Base-by-base conservation (phyloP, 306 rosid species). In the Biancaea sappan region DNA sequence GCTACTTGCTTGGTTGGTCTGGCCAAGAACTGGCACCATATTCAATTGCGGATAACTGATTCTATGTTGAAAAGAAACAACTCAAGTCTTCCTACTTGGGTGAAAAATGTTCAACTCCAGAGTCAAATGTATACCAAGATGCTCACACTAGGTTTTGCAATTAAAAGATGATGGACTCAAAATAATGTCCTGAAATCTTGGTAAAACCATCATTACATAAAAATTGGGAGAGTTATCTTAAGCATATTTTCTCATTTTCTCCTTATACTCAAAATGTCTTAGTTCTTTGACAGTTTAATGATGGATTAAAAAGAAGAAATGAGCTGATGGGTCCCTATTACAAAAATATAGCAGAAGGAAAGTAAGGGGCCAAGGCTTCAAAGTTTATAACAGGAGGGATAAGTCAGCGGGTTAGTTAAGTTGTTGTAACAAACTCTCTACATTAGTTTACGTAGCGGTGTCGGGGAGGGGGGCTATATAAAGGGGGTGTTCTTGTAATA, bases 1-100 rank as follows among this genome's bases (percentile, higher is more conserved):
- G 61, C 62, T 69, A 56, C 62, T 54, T 4, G 40, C 15, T 48
- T 46, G 21, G 16, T 24, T 82, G 65, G 66, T 4, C 41, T 71
- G 43, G 32, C 50, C 32, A 25, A 57, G 65, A 28, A 35, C 26
- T 32, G 19, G 6, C 57, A 29, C 19, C 47, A 35, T 65, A 37
- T 18, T 82, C 32, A 24, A 4, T 4, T 29, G 16, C 31, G 13
- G 34, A 60, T 32, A n/a, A 31, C 26, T 60, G 25, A 40, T 66
- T 65, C 37, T 44, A 8, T 44, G 26, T 35, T 61, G 29, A 60
- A 61, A 7, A 1, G 60, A 31, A 13, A 22, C 9, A 60, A 60
- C 6, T n/a, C 5, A 4, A 25, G 6, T 56, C 19, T 52, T 52
- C 59, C 29, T 56, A 12, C 19, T 10, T 14, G 3, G 53, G 51